phyloP scores from a whole-genome alignment of 23 red algal genomes.

The Cyanidioschyzon merolae region DNA sequence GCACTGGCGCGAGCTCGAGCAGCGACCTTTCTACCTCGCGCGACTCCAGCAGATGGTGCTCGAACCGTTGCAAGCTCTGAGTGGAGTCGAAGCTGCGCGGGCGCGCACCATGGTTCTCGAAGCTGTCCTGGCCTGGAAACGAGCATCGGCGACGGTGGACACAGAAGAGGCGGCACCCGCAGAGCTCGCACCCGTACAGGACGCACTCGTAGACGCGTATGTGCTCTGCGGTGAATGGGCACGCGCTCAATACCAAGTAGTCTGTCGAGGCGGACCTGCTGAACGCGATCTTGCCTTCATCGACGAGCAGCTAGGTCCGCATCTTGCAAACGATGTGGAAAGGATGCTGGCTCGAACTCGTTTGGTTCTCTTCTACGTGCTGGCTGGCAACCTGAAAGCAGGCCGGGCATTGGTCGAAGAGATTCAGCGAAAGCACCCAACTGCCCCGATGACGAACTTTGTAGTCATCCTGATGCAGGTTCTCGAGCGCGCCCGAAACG shows the following conservation, averaged over 20 bases:
- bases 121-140: neutral
- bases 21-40: neutral
- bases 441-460: neutral
- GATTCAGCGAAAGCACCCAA: neutral
- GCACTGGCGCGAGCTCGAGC: slow-evolving; percentile 2
- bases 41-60: neutral
- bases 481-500: neutral
- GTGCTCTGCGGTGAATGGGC: neutral
- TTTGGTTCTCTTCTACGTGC: neutral
- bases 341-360: neutral
- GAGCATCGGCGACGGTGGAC: neutral
- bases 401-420: neutral
- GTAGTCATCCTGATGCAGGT: neutral
- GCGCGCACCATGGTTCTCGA: neutral
- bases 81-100: neutral
- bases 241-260: neutral
- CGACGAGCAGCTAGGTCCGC: neutral
- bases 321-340: neutral
- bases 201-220: slow-evolving; percentile 4
- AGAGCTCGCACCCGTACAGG: neutral
- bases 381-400: neutral
- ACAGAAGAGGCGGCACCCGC: neutral
- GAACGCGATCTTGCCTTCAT: neutral
- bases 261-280: neutral
- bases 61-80: neutral